Conservation (phyloP, 352 stramenopile species). For the Saprolegnia parasitica region DNA sequence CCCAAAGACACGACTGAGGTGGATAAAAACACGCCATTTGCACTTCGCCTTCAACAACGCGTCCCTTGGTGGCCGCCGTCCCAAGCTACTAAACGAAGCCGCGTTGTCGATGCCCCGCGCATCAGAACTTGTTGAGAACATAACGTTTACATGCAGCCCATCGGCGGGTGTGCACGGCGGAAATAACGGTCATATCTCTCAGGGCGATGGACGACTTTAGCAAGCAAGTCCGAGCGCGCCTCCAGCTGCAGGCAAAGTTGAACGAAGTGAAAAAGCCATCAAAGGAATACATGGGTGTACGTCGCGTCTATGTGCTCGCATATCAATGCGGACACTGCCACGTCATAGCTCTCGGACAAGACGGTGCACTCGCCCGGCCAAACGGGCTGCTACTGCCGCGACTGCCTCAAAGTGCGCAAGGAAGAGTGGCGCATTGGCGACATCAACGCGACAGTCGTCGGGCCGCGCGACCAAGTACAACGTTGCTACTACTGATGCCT, state of each 20-base stretch:
- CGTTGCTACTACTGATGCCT: too few species aligned
- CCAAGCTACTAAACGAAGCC: neutral
- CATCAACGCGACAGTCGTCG: constrained; percentile 56
- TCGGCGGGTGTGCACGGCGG: neutral
- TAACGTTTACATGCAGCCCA: too few species aligned
- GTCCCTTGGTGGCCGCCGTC: neutral
- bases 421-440: constrained; percentile 76
- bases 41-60: neutral
- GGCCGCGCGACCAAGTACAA: constrained; percentile 45
- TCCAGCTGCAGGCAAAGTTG: constrained; percentile 16
- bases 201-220: constrained; percentile 29
- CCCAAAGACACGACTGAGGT: neutral
- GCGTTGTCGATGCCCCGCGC: neutral
- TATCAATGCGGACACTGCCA: neutral
- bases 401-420: constrained; percentile 63
- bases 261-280: constrained; percentile 17
- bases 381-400: constrained; percentile 67
- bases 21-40: neutral
- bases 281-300: constrained; percentile 7
- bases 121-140: too few species aligned
- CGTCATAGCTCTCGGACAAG: constrained; percentile 9
- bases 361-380: constrained; percentile 36
- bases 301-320: neutral
- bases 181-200: neutral
- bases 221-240: constrained; percentile 21